Evolutionary conservation across 2,329 filamentous ascomycete species (phyloP).

Genomic region (Apiospora kogelbergensis): DNA sequence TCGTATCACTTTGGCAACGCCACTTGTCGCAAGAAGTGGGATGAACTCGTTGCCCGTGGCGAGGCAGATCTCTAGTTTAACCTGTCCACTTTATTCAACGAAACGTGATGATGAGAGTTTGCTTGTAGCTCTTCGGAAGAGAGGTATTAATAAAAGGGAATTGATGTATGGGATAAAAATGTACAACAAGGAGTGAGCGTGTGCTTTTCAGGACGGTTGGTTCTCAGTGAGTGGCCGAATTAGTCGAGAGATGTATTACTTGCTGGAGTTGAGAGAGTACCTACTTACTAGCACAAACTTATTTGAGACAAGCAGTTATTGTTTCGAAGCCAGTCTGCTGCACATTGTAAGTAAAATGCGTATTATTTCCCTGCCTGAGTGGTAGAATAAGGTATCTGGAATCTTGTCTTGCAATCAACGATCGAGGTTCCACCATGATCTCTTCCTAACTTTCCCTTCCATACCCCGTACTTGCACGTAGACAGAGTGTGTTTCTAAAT

Average conservation of each 20-base stretch:
- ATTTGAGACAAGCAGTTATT: background rate
- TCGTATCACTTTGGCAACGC: slow-evolving; percentile 60
- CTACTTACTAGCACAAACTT: background rate
- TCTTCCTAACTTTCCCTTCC: too few species aligned
- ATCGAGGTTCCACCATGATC: background rate
- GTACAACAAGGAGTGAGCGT: background rate
- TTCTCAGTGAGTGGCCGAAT: background rate
- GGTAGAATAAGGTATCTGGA: background rate
- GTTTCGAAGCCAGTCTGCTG: background rate
- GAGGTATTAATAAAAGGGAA: background rate
- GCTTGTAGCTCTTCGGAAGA: background rate
- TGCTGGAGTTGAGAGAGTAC: background rate
- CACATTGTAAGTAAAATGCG: background rate
- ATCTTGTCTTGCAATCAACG: background rate
- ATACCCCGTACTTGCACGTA: too few species aligned
- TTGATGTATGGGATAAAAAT: background rate
- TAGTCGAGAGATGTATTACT: background rate
- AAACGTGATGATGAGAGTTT: background rate
- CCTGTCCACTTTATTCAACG: background rate
- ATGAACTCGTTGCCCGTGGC: slow-evolving; percentile 38
- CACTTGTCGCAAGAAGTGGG: slow-evolving; percentile 60
- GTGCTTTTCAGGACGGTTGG: background rate
- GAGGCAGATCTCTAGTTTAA: background rate
- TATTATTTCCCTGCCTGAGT: background rate
- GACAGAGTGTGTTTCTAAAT: background rate